These are phyloP conservation scores for Apiotrichum siamense DNA, from an alignment of 1,284 basidiomycete genomes.

Conservation along the genomic window DNA sequence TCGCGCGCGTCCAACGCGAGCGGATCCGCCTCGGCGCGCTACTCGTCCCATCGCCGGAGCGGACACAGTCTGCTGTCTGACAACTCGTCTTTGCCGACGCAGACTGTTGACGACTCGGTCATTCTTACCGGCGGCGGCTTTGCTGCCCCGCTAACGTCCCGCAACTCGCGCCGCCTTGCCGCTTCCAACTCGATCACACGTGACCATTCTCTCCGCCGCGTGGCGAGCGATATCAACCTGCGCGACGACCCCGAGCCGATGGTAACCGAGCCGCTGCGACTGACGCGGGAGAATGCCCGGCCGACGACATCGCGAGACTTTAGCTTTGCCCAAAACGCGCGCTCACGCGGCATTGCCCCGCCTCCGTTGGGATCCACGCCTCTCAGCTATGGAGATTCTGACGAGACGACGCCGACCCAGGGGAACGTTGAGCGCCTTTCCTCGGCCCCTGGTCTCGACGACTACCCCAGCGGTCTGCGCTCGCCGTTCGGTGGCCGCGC, in stretches of 20 bases:
- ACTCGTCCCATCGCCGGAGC: constrained; percentile 1
- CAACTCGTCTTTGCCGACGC: background rate
- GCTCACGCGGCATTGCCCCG: constrained; percentile 23
- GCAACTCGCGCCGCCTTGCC: constrained; percentile 38
- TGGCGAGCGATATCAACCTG: constrained; percentile 43
- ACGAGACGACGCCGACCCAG: background rate
- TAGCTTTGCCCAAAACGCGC: constrained; percentile 25
- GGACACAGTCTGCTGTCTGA: background rate
- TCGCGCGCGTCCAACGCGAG: constrained; percentile 20
- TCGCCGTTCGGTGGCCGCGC: background rate
- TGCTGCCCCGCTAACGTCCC: constrained; percentile 30
- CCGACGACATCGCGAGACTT: constrained; percentile 33
- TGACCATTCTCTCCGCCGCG: constrained; percentile 33
- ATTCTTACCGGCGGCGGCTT: constrained; percentile 38
- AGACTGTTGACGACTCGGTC: constrained; percentile 39
- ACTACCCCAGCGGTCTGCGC: background rate
- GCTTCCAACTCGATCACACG: constrained; percentile 25
- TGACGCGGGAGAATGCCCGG: constrained; percentile 9
- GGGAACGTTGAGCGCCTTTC: background rate
- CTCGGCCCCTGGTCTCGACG: background rate
- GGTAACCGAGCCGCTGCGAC: constrained; percentile 19
- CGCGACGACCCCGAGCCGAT: constrained; percentile 1
- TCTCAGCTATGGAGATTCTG: background rate
- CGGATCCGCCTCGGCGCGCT: constrained; percentile 39
- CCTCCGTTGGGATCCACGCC: constrained; percentile 11